These are phyloP conservation scores for Eudorina sp. DNA, from an alignment of 139 green algal species.

Conservation along the genomic window DNA sequence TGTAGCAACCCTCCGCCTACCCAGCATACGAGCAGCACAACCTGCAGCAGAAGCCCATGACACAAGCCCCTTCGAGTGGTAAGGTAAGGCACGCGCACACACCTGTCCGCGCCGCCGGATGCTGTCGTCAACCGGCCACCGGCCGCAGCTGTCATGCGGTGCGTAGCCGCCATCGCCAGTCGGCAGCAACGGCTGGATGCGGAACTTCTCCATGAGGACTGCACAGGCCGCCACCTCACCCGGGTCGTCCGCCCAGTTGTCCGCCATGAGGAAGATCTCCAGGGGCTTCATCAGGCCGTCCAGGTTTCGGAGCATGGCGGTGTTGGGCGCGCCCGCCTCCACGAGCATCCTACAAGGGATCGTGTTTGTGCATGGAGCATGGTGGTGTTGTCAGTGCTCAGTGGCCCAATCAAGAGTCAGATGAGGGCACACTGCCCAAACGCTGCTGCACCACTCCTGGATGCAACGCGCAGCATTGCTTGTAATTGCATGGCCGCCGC, in stretches of 20 bases:
- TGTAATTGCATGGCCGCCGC: too few relatives aligned
- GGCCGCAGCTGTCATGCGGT: slow-evolving; percentile 19
- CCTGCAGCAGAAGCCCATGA: neutral
- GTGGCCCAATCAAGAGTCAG: too few relatives aligned
- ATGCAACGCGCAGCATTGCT: neutral
- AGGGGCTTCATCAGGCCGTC: slow-evolving; percentile 12
- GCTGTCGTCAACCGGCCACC: slow-evolving; percentile 24
- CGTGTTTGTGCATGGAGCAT: neutral
- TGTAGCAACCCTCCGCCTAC: too few relatives aligned
- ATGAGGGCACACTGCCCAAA: neutral
- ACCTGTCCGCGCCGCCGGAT: slow-evolving; percentile 16
- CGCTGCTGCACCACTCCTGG: neutral
- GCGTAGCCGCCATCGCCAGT: slow-evolving; percentile 19
- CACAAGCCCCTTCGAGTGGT: neutral
- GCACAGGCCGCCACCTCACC: slow-evolving; percentile 14
- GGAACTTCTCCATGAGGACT: neutral
- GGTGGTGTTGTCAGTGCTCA: too few relatives aligned
- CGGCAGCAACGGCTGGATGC: slow-evolving; percentile 20
- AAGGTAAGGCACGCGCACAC: neutral
- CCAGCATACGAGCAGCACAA: too few relatives aligned
- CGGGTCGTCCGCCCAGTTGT: slow-evolving; percentile 22
- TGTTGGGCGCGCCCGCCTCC: neutral
- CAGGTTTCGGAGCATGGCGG: neutral
- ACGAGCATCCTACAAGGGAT: slow-evolving; percentile 14
- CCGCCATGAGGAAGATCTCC: slow-evolving; percentile 37